A percentile compares a stretch with the other conserved stretches of the same genome.
These are phyloP conservation scores for Allomyces arbusculus DNA, from an alignment of 192 early-diverging fungal genomes.

Conservation along the genomic window DNA sequence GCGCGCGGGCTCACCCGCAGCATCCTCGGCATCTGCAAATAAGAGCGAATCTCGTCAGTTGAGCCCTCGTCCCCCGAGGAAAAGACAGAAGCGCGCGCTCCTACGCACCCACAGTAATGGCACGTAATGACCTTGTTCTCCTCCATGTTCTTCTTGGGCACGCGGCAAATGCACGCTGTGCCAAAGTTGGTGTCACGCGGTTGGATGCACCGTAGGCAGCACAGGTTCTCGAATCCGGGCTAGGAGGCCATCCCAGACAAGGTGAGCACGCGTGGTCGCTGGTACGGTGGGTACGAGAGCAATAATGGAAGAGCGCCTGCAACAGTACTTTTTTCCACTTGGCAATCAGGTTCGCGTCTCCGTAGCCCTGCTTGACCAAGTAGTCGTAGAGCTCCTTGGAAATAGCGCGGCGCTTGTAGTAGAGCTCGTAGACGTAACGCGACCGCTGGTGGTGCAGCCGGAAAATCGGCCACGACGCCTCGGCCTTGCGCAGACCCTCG, in stretches of 20 bases:
- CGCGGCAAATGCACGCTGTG: slow-evolving; percentile 90
- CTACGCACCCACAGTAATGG: slow-evolving; percentile 67
- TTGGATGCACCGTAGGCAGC: slow-evolving; percentile 92
- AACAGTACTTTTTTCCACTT: slow-evolving; percentile 86
- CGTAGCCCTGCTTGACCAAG: slow-evolving; percentile 74
- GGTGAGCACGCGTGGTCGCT: not conserved
- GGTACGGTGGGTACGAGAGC: not conserved
- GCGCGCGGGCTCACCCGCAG: too few relatives aligned
- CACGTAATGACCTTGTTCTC: slow-evolving; percentile 84
- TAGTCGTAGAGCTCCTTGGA: slow-evolving; percentile 82
- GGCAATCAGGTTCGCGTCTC: slow-evolving; percentile 81
- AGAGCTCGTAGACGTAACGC: slow-evolving; percentile 89
- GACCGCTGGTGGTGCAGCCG: slow-evolving; percentile 93
- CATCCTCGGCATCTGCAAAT: too few relatives aligned
- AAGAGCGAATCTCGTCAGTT: too few relatives aligned
- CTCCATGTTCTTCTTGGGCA: slow-evolving; percentile 73
- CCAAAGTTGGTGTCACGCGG: slow-evolving; percentile 93
- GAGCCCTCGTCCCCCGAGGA: too few relatives aligned
- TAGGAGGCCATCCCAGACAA: slow-evolving; percentile 6
- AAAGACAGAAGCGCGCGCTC: too few relatives aligned
- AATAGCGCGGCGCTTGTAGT: slow-evolving; percentile 86
- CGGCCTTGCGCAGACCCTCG: slow-evolving; percentile 80
- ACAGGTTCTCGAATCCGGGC: slow-evolving; percentile 91
- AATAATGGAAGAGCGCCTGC: not conserved
- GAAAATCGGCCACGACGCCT: slow-evolving; percentile 86